A percentile compares a stretch with the other conserved stretches of the same genome.
phyloP scores from a whole-genome alignment of 805 yeast genomes.

The Huiozyma naganishii region DNA sequence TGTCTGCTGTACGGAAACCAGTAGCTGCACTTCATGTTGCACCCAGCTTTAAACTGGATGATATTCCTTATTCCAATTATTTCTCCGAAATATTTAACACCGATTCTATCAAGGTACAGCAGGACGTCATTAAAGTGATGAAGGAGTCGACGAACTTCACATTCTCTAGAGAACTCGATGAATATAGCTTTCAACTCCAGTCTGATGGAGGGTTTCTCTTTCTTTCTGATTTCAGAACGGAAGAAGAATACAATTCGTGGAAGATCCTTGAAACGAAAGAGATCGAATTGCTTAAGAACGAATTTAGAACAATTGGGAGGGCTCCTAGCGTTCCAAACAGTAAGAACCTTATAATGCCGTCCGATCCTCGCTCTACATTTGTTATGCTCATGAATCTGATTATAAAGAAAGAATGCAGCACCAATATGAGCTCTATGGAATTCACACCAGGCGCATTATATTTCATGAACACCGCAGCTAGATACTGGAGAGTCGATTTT shows the following conservation, averaged over 20 bases:
- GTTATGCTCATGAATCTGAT: constrained; percentile 34
- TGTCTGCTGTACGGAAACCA: not conserved
- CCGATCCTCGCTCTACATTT: constrained; percentile 32
- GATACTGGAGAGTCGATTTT: constrained; percentile 48
- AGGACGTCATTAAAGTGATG: constrained; percentile 34
- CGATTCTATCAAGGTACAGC: constrained; percentile 41
- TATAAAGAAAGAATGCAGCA: constrained; percentile 29
- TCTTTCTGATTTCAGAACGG: constrained; percentile 29
- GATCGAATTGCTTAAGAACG: constrained; percentile 22
- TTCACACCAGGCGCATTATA: constrained; percentile 36
- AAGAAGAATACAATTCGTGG: constrained; percentile 32
- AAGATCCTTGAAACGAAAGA: constrained; percentile 29
- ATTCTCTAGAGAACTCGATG: constrained; percentile 12
- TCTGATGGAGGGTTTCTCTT: constrained; percentile 24
- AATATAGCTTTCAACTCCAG: constrained; percentile 5
- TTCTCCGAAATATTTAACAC: constrained; percentile 41
- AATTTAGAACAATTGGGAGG: constrained; percentile 6
- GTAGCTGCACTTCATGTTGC: constrained; percentile 4
- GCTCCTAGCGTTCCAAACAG: not conserved
- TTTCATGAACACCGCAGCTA: constrained; percentile 36
- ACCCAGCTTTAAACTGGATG: constrained; percentile 45
- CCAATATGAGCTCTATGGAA: constrained; percentile 5
- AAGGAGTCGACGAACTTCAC: constrained; percentile 10
- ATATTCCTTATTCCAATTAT: constrained; percentile 43
- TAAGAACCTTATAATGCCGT: constrained; percentile 29